Conservation (phyloP, 257 asterid species). For the Gentiana macrophylla region DNA sequence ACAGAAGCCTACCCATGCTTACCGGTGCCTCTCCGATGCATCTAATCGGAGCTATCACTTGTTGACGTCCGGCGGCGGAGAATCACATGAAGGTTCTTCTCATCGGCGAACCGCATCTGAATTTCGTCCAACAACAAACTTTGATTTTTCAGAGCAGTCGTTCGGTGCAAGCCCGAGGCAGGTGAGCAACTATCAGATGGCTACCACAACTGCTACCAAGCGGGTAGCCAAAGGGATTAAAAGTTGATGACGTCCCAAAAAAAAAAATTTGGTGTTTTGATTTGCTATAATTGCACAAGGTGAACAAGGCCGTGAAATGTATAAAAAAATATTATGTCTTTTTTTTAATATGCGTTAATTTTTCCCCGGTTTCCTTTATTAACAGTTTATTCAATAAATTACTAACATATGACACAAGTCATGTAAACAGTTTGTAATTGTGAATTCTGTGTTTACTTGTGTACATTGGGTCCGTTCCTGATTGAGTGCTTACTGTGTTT, state of each 20-base stretch:
- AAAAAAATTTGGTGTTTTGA: background rate
- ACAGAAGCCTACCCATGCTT: slow-evolving; percentile 12
- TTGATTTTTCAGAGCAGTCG: slow-evolving; percentile 10
- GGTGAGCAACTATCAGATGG: slow-evolving; percentile 13
- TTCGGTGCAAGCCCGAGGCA: background rate
- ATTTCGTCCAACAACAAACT: slow-evolving; percentile 7
- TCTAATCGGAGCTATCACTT: slow-evolving; percentile 59
- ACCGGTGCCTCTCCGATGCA: slow-evolving; percentile 43
- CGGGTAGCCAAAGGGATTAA: background rate
- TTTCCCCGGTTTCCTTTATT: no score
- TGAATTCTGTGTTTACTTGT: no score
- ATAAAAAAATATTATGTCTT: no score
- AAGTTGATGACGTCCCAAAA: background rate
- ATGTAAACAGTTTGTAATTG: no score
- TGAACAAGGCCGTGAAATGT: background rate
- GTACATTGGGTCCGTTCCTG: no score
- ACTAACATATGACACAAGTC: no score
- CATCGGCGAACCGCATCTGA: slow-evolving; percentile 36
- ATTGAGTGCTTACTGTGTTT: no score
- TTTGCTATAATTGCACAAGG: background rate
- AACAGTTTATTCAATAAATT: no score
- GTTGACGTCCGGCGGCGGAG: slow-evolving; percentile 15
- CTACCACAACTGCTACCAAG: background rate
- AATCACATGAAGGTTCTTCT: slow-evolving; percentile 29
- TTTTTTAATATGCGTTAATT: no score